Percentiles rank a stretch among this genome's conserved stretches.
phyloP scores from a whole-genome alignment of 73 alveolate species.

The Paramecium octaurelia region DNA sequence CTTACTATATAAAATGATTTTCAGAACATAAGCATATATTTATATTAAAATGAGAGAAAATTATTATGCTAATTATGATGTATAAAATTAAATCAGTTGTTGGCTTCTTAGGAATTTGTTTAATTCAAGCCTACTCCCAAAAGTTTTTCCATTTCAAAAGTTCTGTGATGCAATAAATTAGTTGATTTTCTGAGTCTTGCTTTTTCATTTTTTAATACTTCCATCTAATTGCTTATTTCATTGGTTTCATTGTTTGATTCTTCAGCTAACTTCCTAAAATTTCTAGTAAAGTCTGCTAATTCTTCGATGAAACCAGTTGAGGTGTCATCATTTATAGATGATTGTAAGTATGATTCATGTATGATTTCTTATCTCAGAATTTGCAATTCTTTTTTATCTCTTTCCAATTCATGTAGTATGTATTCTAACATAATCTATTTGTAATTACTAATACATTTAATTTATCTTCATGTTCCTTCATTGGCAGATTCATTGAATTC shows the following conservation, averaged over 20 bases:
- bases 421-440: constrained; percentile 10
- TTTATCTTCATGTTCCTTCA: constrained; percentile 33
- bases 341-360: neutral
- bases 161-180: neutral
- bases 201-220: constrained; percentile 12
- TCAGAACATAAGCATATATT: too few relatives aligned
- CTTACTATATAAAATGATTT: too few relatives aligned
- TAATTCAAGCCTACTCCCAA: constrained; percentile 10
- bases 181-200: neutral
- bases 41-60: neutral
- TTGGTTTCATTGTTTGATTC: neutral
- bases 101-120: neutral
- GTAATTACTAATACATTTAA: constrained; percentile 19
- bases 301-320: neutral
- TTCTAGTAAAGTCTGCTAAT: neutral
- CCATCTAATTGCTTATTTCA: neutral
- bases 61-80: neutral
- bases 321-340: neutral
- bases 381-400: constrained; percentile 41
- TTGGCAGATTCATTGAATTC: neutral
- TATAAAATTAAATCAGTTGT: neutral
- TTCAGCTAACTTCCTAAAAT: constrained; percentile 9
- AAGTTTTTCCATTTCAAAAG: neutral
- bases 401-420: neutral
- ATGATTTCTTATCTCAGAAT: constrained; percentile 17